Evolutionary conservation across 257 asterid genomes (phyloP), one percentile per base, ranked within the genome.

Genomic region (Petrea volubilis): DNA sequence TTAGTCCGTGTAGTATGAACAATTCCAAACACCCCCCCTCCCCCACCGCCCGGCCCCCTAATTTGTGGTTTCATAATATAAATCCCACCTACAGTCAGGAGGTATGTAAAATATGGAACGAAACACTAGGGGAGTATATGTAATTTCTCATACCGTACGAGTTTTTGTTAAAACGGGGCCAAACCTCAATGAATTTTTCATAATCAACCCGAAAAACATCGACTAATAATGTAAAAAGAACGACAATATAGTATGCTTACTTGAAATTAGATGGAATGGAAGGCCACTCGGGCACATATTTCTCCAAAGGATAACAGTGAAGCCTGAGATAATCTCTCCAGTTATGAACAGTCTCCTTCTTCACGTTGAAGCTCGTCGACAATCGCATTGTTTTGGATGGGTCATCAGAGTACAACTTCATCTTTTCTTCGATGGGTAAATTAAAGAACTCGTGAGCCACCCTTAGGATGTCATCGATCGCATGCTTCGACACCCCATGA

Each of bases 281-380:
- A n/a, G 84, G 84, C 84, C 84, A 79, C 44, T 79, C 84, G 2
- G 84, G 75, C 27, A 55, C 67, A 38, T 70, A 79, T 40, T 75
- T 79, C 7, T 79, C 84, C 60, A 79, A 55, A 13, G 84, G 84
- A 59, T 79, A 28, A 24, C 84, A 79, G 23, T 79, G 84, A 40
- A 79, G 80, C 75, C 84, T 66, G 8, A 79, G 70, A 65, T 70
- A 79, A 51, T 79, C 84, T 27, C 84, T 79, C 84, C 84, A 79
- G 34, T 79, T 79, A 24, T 75, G 75, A 25, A 79, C 78, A 0
- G 78, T 71, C 72, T 79, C 84, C 69, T 79, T 79, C 43, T 67
- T 75, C 71, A 79, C 72, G 40, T 79, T 79, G 23, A 79, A 79
- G 34, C 84, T 79, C 14, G 84, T 75, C 0, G 84, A 79, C n/a